Conservation (phyloP, 169 alveolate species). For the Cystoisospora suis region DNA sequence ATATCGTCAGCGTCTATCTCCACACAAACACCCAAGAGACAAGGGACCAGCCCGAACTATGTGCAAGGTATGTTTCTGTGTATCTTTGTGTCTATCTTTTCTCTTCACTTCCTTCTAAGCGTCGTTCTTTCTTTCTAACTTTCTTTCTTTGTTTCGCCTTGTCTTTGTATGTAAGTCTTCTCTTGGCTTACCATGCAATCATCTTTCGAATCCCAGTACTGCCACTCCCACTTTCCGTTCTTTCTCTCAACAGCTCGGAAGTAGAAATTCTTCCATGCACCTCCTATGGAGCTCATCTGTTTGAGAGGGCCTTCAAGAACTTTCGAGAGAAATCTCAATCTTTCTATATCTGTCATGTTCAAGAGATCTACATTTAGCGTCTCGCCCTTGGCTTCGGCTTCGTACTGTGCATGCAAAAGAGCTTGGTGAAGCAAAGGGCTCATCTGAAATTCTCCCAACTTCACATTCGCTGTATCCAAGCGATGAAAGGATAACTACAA, state of each 20-base stretch:
- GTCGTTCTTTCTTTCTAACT: neutral
- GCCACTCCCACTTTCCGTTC: conserved; percentile 68
- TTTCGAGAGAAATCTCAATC: conserved; percentile 48
- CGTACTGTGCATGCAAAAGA: conserved; percentile 60
- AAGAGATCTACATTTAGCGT: conserved; percentile 37
- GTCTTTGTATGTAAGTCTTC: neutral
- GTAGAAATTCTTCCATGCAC: conserved; percentile 47
- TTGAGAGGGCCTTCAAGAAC: conserved; percentile 64
- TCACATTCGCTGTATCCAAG: conserved; percentile 56
- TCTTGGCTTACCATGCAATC: conserved; percentile 44
- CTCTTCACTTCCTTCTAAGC: neutral
- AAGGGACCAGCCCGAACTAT: neutral
- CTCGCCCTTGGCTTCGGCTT: conserved; percentile 62
- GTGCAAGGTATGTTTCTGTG: neutral
- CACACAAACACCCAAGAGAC: no score
- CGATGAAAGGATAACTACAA: conserved; percentile 63
- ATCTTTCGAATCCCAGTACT: conserved; percentile 63
- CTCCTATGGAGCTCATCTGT: conserved; percentile 45
- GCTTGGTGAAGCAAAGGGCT: conserved; percentile 66
- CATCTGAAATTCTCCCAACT: conserved; percentile 60
- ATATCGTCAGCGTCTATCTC: no score
- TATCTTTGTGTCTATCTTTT: neutral
- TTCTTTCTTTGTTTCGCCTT: neutral
- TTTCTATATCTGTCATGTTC: conserved; percentile 51
- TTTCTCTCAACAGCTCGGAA: conserved; percentile 52